phyloP scores from a whole-genome alignment of 2,329 filamentous ascomycete species.

The Blastomyces percursus region DNA sequence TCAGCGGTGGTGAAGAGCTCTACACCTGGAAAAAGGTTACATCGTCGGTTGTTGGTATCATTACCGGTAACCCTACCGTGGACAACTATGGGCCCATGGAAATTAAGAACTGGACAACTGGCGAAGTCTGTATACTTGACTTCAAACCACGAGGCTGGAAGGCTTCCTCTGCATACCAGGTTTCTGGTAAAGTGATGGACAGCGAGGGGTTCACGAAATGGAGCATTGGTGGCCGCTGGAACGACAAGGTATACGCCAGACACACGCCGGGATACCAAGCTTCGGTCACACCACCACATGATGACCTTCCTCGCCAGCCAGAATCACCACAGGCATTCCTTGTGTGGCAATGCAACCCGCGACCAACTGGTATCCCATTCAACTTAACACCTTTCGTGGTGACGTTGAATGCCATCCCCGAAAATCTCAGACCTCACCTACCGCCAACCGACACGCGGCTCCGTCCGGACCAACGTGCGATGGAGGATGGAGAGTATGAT shows the following conservation, averaged over 20 bases:
- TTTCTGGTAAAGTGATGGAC: slow-evolving; percentile 76
- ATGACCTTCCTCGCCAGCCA: slow-evolving; percentile 45
- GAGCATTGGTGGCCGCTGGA: slow-evolving; percentile 90
- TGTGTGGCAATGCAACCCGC: slow-evolving; percentile 79
- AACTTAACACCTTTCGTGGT: slow-evolving; percentile 94
- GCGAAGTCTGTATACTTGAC: slow-evolving; percentile 76
- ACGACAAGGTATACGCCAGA: slow-evolving; percentile 91
- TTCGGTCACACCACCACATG: slow-evolving; percentile 45
- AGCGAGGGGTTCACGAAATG: slow-evolving; percentile 68
- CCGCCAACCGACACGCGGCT: slow-evolving; percentile 91
- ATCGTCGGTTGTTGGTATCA: slow-evolving; percentile 94
- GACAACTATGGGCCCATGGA: slow-evolving; percentile 98
- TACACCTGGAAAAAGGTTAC: slow-evolving; percentile 99
- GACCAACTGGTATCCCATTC: slow-evolving; percentile 80
- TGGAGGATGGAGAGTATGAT: slow-evolving; percentile 98
- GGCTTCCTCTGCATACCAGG: slow-evolving; percentile 78
- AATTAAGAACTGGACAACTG: slow-evolving; percentile 93
- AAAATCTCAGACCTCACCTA: slow-evolving; percentile 63
- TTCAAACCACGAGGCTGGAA: slow-evolving; percentile 97
- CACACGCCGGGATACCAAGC: slow-evolving; percentile 84
- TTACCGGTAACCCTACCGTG: slow-evolving; percentile 90
- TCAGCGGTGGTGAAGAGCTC: slow-evolving; percentile 64
- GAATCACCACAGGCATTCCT: slow-evolving; percentile 67
- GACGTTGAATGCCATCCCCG: slow-evolving; percentile 83
- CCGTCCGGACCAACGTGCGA: slow-evolving; percentile 86